phyloP scores from a whole-genome alignment of 2,329 filamentous ascomycete species.

The Colletotrichum sp. region DNA sequence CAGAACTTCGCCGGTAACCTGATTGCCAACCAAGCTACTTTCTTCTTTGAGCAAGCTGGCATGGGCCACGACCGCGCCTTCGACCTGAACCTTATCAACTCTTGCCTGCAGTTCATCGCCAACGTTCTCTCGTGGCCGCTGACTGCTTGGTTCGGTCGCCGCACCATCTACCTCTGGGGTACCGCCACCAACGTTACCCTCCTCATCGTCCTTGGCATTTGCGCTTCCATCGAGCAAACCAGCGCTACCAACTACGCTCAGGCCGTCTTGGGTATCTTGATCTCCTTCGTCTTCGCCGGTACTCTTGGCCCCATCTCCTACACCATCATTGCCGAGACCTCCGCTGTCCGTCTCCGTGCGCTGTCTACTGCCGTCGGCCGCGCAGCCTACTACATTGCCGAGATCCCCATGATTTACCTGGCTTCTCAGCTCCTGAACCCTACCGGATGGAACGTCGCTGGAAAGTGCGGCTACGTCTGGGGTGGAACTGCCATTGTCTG shows the following conservation, averaged over 20 bases:
- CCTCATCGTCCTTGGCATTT: constrained; percentile 39
- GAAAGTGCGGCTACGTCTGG: constrained; percentile 55
- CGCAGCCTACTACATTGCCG: constrained; percentile 44
- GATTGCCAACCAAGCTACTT: constrained; percentile 66
- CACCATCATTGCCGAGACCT: constrained; percentile 42
- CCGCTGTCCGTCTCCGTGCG: constrained; percentile 39
- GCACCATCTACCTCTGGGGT: constrained; percentile 43
- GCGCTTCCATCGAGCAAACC: constrained; percentile 36
- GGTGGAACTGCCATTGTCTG: constrained; percentile 45
- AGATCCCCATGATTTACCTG: constrained; percentile 46
- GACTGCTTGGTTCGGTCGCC: constrained; percentile 41
- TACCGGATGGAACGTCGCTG: constrained; percentile 43
- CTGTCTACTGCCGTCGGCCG: constrained; percentile 42
- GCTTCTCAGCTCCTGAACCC: constrained; percentile 42
- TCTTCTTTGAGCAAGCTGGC: constrained; percentile 54
- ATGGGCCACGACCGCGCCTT: constrained; percentile 26
- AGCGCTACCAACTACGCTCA: constrained; percentile 39
- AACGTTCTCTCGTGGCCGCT: constrained; percentile 39
- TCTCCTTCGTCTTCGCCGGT: constrained; percentile 43
- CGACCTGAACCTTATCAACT: constrained; percentile 30
- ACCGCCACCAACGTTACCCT: constrained; percentile 36
- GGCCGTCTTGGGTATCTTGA: constrained; percentile 39
- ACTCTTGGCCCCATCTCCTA: constrained; percentile 40
- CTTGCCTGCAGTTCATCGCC: constrained; percentile 35
- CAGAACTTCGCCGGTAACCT: constrained; percentile 66